phyloP scores from a whole-genome alignment of 371 early-diverging fungal species.

The Mortierella sp. region DNA sequence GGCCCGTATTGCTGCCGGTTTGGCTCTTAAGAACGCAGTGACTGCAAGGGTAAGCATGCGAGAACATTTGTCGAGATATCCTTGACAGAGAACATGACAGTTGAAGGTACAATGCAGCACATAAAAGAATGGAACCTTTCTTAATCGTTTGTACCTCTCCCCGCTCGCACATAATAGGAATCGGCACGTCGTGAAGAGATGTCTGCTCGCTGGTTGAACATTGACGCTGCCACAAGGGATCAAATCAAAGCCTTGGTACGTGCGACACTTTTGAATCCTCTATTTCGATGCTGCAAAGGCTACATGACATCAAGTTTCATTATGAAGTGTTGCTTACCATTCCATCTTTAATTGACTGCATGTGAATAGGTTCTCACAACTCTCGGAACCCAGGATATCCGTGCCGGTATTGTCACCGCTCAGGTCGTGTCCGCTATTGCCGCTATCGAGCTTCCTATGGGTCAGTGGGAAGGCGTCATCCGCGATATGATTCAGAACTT shows the following conservation, averaged over 20 bases:
- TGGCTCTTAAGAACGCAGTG: slow-evolving; percentile 93
- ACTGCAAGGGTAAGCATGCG: slow-evolving; percentile 78
- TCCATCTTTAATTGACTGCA: background rate
- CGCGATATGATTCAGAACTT: slow-evolving; percentile 81
- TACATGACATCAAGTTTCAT: background rate
- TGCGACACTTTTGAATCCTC: background rate
- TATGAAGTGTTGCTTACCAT: background rate
- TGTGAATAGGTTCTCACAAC: slow-evolving; percentile 73
- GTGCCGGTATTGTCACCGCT: slow-evolving; percentile 82
- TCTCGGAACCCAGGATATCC: slow-evolving; percentile 74
- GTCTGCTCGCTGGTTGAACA: slow-evolving; percentile 78
- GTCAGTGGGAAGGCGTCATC: slow-evolving; percentile 91
- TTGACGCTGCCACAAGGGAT: slow-evolving; percentile 65
- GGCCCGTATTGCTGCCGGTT: slow-evolving; percentile 83
- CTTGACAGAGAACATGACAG: background rate
- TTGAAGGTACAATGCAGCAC: slow-evolving; percentile 8
- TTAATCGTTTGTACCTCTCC: background rate
- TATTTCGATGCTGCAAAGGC: background rate
- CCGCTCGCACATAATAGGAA: slow-evolving; percentile 65
- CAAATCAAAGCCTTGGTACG: slow-evolving; percentile 64
- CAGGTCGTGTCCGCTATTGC: slow-evolving; percentile 93
- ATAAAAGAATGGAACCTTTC: background rate
- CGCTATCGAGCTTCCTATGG: slow-evolving; percentile 88
- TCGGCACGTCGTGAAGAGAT: slow-evolving; percentile 75
- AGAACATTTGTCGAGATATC: background rate